Percentiles rank a stretch among this genome's conserved stretches.
Conservation (phyloP, 1,284 basidiomycete species). For the Puccinia horiana region DNA sequence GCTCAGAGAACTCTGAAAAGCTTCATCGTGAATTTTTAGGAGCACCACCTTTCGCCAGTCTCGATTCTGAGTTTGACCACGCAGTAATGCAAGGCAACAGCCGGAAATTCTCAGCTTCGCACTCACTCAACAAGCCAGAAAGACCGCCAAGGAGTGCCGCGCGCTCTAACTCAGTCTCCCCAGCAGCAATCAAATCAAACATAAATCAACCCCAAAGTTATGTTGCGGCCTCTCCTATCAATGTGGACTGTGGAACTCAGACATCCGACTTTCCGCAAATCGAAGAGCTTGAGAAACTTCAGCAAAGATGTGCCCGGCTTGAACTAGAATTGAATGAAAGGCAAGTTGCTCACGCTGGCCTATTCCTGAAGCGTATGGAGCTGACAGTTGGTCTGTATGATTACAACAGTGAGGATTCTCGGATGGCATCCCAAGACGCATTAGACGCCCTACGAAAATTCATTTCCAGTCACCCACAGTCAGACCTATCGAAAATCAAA, state of each 20-base stretch:
- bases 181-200: background rate
- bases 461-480: slow-evolving; percentile 19
- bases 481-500: slow-evolving; percentile 24
- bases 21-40: background rate
- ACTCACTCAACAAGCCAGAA: slow-evolving; percentile 13
- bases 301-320: slow-evolving; percentile 24
- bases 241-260: background rate
- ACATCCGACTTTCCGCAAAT: background rate
- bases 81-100: background rate
- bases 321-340: slow-evolving; percentile 40
- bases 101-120: background rate
- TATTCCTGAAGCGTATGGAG: background rate
- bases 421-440: slow-evolving; percentile 38
- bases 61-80: background rate
- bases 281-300: slow-evolving; percentile 21
- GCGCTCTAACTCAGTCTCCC: slow-evolving; percentile 21
- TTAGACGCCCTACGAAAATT: slow-evolving; percentile 20
- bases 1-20: background rate
- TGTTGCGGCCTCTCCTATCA: background rate
- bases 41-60: background rate
- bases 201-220: background rate
- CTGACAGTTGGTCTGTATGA: background rate
- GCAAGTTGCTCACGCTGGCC: background rate
- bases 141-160: slow-evolving; percentile 27
- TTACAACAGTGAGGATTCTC: slow-evolving; percentile 31